Evolutionary conservation across 352 stramenopile species (phyloP).

Genomic region (Phytophthora ohioensis): DNA sequence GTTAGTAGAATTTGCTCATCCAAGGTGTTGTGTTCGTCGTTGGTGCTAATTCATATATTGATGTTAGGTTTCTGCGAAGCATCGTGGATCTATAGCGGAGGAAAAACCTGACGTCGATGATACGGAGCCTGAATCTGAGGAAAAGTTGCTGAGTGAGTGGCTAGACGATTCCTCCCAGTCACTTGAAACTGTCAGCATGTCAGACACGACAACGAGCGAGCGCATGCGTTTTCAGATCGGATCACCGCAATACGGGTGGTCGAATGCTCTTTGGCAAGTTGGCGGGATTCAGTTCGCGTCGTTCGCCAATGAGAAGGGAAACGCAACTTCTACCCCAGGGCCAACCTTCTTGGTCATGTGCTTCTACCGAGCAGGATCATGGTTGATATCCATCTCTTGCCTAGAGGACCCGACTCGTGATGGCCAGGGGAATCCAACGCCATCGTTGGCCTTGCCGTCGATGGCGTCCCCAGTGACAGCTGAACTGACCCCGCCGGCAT

Average conservation of each 20-base stretch:
- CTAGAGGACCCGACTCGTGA: slow-evolving; percentile 60
- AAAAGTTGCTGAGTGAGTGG: slow-evolving; percentile 43
- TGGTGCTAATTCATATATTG: slow-evolving; percentile 4
- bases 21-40: not conserved
- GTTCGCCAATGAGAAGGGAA: slow-evolving; percentile 40
- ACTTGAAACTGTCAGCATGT: not conserved
- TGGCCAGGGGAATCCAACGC: slow-evolving; percentile 16
- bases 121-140: slow-evolving; percentile 14
- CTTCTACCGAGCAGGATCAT: slow-evolving; percentile 73
- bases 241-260: slow-evolving; percentile 69
- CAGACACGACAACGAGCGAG: slow-evolving; percentile 18
- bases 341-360: slow-evolving; percentile 78
- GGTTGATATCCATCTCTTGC: slow-evolving; percentile 71
- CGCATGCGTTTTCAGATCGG: slow-evolving; percentile 76
- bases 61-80: slow-evolving; percentile 26
- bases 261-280: slow-evolving; percentile 83
- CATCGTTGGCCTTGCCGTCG: slow-evolving; percentile 26
- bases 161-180: slow-evolving; percentile 39
- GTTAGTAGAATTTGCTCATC: not conserved
- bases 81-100: slow-evolving; percentile 11
- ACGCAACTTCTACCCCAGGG: not conserved
- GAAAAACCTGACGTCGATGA: not conserved
- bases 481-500: slow-evolving; percentile 24
- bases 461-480: slow-evolving; percentile 18
- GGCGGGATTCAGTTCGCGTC: slow-evolving; percentile 86